Conservation (phyloP, 1,284 basidiomycete genomes). For the Heliocybe sulcata region DNA sequence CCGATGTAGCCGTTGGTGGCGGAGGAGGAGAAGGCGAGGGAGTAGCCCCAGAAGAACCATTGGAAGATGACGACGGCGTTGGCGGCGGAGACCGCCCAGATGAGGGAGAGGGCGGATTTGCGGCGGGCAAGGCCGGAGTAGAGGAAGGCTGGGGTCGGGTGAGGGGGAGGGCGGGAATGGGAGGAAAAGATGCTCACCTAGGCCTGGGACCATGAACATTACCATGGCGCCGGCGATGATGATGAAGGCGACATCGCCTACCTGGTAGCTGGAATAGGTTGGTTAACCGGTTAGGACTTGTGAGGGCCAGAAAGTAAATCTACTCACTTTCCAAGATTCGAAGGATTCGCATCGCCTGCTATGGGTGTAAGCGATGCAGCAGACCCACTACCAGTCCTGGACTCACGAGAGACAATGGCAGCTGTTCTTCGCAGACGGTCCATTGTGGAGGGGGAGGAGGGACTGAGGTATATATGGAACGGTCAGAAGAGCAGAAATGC, state of each 20-base stretch:
- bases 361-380: not conserved
- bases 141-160: conserved; percentile 52
- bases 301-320: conserved; percentile 11
- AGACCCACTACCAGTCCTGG: not conserved
- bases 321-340: conserved; percentile 9
- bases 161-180: conserved; percentile 4
- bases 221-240: conserved; percentile 78
- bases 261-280: conserved; percentile 39
- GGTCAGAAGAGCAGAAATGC: not conserved
- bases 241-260: conserved; percentile 74
- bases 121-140: conserved; percentile 84
- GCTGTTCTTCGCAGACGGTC: not conserved
- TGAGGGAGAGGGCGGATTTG: conserved; percentile 61
- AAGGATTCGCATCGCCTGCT: conserved; percentile 1
- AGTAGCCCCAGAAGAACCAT: conserved; percentile 87
- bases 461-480: not conserved
- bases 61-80: conserved; percentile 84
- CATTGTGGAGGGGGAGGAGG: not conserved
- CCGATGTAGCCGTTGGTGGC: conserved; percentile 79
- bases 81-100: conserved; percentile 64
- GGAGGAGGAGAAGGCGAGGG: conserved; percentile 71
- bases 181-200: conserved; percentile 34
- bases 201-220: conserved; percentile 72
- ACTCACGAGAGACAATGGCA: not conserved
- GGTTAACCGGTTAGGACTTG: conserved; percentile 2